Evolutionary conservation across 2,329 filamentous ascomycete species (phyloP).

Genomic region (Fusarium albidum): DNA sequence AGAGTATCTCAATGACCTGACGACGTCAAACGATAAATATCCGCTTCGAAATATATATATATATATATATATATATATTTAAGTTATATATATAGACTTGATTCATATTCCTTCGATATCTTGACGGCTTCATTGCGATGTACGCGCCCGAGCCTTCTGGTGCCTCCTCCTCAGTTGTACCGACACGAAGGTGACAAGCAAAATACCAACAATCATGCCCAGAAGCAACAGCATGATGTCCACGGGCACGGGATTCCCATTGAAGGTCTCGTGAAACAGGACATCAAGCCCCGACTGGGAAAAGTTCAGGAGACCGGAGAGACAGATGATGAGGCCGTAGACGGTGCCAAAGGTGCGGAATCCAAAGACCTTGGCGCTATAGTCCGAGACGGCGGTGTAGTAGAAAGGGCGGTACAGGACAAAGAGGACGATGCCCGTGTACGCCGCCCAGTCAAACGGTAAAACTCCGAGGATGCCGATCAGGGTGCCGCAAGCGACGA

Average conservation of each 20-base stretch:
- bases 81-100: too few species aligned
- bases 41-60: too few species aligned
- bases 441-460: constrained; percentile 73
- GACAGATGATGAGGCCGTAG: constrained; percentile 89
- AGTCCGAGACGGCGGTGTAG: constrained; percentile 91
- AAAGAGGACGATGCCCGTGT: constrained; percentile 80
- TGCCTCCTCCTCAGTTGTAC: constrained; percentile 48
- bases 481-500: constrained; percentile 75
- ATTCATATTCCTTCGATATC: background rate
- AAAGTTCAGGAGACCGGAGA: constrained; percentile 86
- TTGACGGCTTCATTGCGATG: constrained; percentile 19
- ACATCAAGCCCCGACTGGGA: constrained; percentile 82
- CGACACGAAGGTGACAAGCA: constrained; percentile 72
- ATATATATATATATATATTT: too few species aligned
- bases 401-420: constrained; percentile 88
- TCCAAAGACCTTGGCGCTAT: constrained; percentile 89
- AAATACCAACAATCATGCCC: constrained; percentile 70
- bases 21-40: too few species aligned
- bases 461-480: constrained; percentile 83
- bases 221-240: constrained; percentile 72
- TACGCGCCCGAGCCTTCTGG: constrained; percentile 37
- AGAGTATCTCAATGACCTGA: too few species aligned
- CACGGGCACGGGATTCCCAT: constrained; percentile 77
- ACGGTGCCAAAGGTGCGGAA: constrained; percentile 93
- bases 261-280: constrained; percentile 76